These are phyloP conservation scores for Penstemon eatonii DNA, from an alignment of 257 asterid species.

Conservation along the genomic window DNA sequence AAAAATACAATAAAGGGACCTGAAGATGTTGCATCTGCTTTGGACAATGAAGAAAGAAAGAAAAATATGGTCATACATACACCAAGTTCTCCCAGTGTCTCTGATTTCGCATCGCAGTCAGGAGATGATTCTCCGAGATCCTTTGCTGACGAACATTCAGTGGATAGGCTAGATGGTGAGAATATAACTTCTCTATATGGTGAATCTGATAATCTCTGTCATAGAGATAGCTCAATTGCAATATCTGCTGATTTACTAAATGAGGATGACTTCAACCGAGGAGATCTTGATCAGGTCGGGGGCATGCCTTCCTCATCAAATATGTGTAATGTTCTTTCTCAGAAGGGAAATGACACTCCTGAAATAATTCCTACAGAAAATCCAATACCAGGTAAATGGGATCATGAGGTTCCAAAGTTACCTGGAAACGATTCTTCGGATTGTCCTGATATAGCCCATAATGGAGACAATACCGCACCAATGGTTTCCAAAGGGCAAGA, in stretches of 20 bases:
- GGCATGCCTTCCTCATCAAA: constrained; percentile 25
- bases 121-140: constrained; percentile 37
- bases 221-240: constrained; percentile 31
- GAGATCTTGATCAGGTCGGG: constrained; percentile 28
- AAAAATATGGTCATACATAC: constrained; percentile 31
- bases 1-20: constrained; percentile 29
- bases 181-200: constrained; percentile 23
- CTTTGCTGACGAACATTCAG: constrained; percentile 36
- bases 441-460: constrained; percentile 26
- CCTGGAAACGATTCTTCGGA: constrained; percentile 27
- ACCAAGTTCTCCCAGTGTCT: constrained; percentile 30
- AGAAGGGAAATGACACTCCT: constrained; percentile 26
- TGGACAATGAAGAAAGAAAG: constrained; percentile 33
- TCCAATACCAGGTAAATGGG: constrained; percentile 20
- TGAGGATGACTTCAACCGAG: constrained; percentile 31
- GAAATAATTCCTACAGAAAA: constrained; percentile 28
- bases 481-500: constrained; percentile 29
- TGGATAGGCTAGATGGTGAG: constrained; percentile 38
- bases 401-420: constrained; percentile 23
- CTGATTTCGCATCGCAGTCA: constrained; percentile 31
- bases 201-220: constrained; percentile 32
- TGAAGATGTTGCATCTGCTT: constrained; percentile 27
- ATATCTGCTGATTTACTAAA: constrained; percentile 32
- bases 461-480: constrained; percentile 24
- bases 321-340: constrained; percentile 24